Conservation (phyloP, 75 land plant genomes). For the Selaginella moellendorffii region DNA sequence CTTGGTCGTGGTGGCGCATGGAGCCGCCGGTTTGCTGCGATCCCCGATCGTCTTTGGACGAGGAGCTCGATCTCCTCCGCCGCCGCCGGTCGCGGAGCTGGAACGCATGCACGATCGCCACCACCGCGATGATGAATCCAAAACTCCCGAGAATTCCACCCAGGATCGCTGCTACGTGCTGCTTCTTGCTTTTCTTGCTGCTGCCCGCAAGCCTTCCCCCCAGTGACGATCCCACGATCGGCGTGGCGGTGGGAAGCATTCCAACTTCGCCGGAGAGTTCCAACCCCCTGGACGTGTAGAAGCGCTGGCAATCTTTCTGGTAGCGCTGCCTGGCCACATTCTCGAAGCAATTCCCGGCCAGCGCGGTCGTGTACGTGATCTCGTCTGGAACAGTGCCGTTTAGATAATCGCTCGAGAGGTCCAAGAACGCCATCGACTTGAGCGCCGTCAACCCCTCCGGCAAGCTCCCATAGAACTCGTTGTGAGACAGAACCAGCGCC, state of each 20-base stretch:
- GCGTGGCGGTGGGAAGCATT: conserved; percentile 13
- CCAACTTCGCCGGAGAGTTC: conserved; percentile 26
- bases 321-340: conserved; percentile 42
- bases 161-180: conserved; percentile 32
- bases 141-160: conserved; percentile 55
- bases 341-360: conserved; percentile 43
- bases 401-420: conserved; percentile 62
- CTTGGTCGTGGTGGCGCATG: conserved; percentile 9
- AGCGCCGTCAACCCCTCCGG: conserved; percentile 17
- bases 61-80: not conserved
- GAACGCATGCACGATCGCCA: conserved; percentile 17
- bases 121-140: conserved; percentile 36
- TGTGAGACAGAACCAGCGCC: conserved; percentile 39
- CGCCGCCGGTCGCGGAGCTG: conserved; percentile 5
- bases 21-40: conserved; percentile 18
- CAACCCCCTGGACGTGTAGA: conserved; percentile 39
- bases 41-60: conserved; percentile 17
- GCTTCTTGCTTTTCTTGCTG: not conserved
- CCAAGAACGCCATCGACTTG: conserved; percentile 16
- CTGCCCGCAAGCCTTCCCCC: not conserved
- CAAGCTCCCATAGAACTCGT: conserved; percentile 46
- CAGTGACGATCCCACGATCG: conserved; percentile 9
- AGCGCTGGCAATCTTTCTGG: conserved; percentile 27
- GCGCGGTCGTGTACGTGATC: conserved; percentile 11
- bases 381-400: conserved; percentile 37